phyloP scores from a whole-genome alignment of 306 rosid species.

The Lablab purpureus region DNA sequence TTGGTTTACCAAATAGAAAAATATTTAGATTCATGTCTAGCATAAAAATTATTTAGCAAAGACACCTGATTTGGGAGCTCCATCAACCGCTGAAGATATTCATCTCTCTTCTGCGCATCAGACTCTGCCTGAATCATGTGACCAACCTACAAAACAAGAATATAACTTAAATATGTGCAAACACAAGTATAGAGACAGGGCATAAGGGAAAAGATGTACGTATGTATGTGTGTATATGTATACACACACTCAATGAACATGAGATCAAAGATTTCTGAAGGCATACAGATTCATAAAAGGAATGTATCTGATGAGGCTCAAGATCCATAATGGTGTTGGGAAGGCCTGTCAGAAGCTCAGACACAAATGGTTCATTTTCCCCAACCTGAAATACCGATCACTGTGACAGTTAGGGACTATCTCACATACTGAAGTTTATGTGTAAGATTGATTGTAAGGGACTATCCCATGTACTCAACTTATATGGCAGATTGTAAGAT shows the following conservation, averaged over 20 bases:
- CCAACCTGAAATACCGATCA: constrained; percentile 74
- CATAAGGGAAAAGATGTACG: background rate
- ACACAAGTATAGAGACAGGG: background rate
- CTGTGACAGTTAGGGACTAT: constrained; percentile 7
- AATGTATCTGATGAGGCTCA: constrained; percentile 92
- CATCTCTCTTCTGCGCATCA: constrained; percentile 89
- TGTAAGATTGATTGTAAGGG: background rate
- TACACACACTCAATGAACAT: background rate
- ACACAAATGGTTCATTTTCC: constrained; percentile 94
- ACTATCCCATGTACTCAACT: background rate
- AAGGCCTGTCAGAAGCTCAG: constrained; percentile 92
- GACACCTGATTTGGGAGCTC: constrained; percentile 96
- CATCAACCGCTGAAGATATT: constrained; percentile 91
- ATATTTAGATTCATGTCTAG: background rate
- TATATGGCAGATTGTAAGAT: background rate
- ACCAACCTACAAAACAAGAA: constrained; percentile 67
- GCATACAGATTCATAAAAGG: constrained; percentile 94
- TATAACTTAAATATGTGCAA: background rate
- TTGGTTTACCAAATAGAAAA: background rate
- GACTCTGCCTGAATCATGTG: constrained; percentile 97
- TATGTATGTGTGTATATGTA: too few relatives aligned
- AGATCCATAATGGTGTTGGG: constrained; percentile 89
- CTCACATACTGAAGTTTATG: background rate
- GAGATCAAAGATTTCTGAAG: constrained; percentile 20
- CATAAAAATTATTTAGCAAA: background rate